Evolutionary conservation across 2,329 filamentous ascomycete species (phyloP).

Genomic region (Ophiognomonia clavigignenti-juglandacearum): DNA sequence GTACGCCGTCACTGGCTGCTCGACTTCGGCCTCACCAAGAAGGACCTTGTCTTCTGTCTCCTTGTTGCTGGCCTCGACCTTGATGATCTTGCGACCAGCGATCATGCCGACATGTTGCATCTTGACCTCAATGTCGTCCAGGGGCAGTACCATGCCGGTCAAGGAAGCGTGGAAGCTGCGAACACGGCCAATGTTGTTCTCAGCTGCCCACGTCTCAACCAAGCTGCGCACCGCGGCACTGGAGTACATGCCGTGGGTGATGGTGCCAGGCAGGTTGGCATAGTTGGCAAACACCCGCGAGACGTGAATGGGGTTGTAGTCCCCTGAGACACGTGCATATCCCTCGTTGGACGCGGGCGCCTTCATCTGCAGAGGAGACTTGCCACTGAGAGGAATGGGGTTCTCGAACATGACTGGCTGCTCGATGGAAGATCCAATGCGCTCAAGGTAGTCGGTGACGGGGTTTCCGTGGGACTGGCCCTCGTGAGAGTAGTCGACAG

Average conservation of each 20-base stretch:
- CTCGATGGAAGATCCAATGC: slow-evolving; percentile 86
- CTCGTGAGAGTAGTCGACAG: slow-evolving; percentile 82
- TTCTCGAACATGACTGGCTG: slow-evolving; percentile 98
- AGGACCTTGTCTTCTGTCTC: slow-evolving; percentile 96
- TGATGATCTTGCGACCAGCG: slow-evolving; percentile 97
- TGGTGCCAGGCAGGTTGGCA: slow-evolving; percentile 91
- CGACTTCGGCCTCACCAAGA: slow-evolving; percentile 91
- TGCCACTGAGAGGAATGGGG: slow-evolving; percentile 89
- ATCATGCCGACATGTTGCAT: slow-evolving; percentile 98
- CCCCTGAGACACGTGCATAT: slow-evolving; percentile 93
- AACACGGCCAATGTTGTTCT: slow-evolving; percentile 96
- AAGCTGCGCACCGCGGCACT: slow-evolving; percentile 93
- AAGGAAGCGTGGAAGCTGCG: slow-evolving; percentile 95
- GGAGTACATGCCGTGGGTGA: slow-evolving; percentile 99
- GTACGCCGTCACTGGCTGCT: slow-evolving; percentile 94
- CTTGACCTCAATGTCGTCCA: slow-evolving; percentile 91
- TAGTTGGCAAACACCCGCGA: slow-evolving; percentile 95
- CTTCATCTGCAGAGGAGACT: slow-evolving; percentile 80
- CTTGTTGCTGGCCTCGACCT: slow-evolving; percentile 92
- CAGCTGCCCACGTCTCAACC: slow-evolving; percentile 97
- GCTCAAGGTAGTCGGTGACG: slow-evolving; percentile 91
- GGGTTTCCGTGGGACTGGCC: slow-evolving; percentile 92
- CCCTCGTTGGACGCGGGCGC: slow-evolving; percentile 96
- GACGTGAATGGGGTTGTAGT: slow-evolving; percentile 99
- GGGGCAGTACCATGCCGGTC: slow-evolving; percentile 97